Percentiles rank a stretch among this genome's conserved stretches.
These are phyloP conservation scores for Medakamo hakoo DNA, from an alignment of 139 green algal genomes.

Conservation along the genomic window DNA sequence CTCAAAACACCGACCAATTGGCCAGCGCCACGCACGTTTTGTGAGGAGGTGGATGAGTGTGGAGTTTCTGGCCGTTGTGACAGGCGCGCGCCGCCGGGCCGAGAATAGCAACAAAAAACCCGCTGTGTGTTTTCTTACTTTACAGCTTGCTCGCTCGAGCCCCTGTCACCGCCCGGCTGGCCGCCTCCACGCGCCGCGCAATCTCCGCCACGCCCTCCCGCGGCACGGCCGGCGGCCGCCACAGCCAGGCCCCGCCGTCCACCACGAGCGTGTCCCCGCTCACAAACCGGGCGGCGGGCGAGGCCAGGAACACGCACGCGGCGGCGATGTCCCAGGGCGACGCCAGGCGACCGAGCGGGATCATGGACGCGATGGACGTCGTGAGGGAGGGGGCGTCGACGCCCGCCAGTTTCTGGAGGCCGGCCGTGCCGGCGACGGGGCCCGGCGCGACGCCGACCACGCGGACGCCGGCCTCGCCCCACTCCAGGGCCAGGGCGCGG, in stretches of 20 bases:
- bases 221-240: constrained; percentile 30
- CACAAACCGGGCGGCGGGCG: constrained; percentile 29
- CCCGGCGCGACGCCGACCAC: constrained; percentile 79
- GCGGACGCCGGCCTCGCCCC: constrained; percentile 67
- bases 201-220: constrained; percentile 28
- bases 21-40: no score
- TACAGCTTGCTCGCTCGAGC: no score
- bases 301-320: constrained; percentile 60
- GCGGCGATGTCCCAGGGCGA: constrained; percentile 76
- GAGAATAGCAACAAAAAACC: no score
- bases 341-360: constrained; percentile 66
- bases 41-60: no score
- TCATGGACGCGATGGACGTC: constrained; percentile 17
- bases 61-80: no score
- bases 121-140: no score
- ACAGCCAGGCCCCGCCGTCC: constrained; percentile 71
- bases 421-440: constrained; percentile 74
- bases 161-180: constrained; percentile 40
- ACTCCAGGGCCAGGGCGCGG: constrained; percentile 77
- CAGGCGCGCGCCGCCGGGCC: no score
- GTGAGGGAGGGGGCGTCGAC: constrained; percentile 20
- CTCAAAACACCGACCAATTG: no score
- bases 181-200: constrained; percentile 43
- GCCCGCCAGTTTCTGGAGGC: constrained; percentile 77
- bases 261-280: constrained; percentile 65